These are phyloP conservation scores for Trichosporon coremiiforme DNA, from an alignment of 1,284 basidiomycete genomes.

Conservation along the genomic window DNA sequence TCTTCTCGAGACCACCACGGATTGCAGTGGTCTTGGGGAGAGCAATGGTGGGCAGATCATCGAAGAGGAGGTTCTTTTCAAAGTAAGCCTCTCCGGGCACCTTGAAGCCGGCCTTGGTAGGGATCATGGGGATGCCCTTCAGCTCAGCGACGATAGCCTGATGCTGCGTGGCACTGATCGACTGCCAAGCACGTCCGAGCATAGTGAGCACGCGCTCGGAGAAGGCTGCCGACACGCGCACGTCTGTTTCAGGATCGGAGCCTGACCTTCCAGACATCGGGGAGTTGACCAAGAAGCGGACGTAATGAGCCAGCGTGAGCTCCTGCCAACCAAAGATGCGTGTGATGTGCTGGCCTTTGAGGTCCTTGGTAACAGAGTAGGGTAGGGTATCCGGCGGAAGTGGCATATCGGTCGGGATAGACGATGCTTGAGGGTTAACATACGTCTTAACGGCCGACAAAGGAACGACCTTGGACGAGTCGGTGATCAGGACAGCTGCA, in stretches of 20 bases:
- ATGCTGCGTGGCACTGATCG: slow-evolving; percentile 65
- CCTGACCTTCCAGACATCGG: slow-evolving; percentile 56
- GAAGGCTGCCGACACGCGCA: slow-evolving; percentile 71
- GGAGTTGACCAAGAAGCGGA: slow-evolving; percentile 66
- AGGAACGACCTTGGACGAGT: slow-evolving; percentile 63
- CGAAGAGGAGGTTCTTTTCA: slow-evolving; percentile 80
- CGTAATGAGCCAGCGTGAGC: slow-evolving; percentile 75
- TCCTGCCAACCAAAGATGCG: slow-evolving; percentile 78
- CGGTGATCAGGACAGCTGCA: slow-evolving; percentile 66
- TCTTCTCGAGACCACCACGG: slow-evolving; percentile 74
- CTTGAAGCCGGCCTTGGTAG: slow-evolving; percentile 76
- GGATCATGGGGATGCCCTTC: slow-evolving; percentile 73
- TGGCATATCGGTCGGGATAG: slow-evolving; percentile 81
- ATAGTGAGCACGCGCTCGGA: slow-evolving; percentile 77
- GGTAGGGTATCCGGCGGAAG: slow-evolving; percentile 78
- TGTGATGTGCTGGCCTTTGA: slow-evolving; percentile 63
- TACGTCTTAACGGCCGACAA: slow-evolving; percentile 72
- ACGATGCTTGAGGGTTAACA: slow-evolving; percentile 67
- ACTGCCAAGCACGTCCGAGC: slow-evolving; percentile 75
- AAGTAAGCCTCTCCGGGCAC: slow-evolving; percentile 81
- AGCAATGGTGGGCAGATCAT: slow-evolving; percentile 79
- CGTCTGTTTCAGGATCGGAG: slow-evolving; percentile 64
- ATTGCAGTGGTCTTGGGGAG: slow-evolving; percentile 69
- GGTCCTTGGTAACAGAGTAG: slow-evolving; percentile 66
- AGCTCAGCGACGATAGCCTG: slow-evolving; percentile 65